Evolutionary conservation across 176 grass and related monocot genomes (phyloP).

Genomic region (Oryza meyeriana): DNA sequence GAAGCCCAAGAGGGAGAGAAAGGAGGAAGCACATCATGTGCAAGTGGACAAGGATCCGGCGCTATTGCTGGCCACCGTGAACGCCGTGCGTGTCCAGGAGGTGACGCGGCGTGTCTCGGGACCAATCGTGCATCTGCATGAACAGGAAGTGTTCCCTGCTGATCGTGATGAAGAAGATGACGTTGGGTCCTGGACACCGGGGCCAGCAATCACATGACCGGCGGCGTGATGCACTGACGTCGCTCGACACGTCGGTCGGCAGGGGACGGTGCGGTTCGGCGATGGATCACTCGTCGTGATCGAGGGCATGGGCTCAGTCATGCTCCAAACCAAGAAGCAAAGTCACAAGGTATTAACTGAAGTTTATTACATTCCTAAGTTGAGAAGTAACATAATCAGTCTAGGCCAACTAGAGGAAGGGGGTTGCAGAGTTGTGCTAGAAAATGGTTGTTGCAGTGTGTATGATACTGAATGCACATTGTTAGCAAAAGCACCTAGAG

Average conservation of each 20-base stretch:
- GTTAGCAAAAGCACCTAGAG: no score
- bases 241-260: not conserved
- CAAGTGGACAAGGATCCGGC: not conserved
- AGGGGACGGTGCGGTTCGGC: no score
- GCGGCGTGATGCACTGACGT: not conserved
- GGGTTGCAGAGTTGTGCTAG: no score
- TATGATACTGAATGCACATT: no score
- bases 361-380: no score
- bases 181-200: not conserved
- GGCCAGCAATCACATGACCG: not conserved
- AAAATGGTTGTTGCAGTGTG: no score
- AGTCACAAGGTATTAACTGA: no score
- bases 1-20: not conserved
- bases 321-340: no score
- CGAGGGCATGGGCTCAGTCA: no score
- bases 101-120: no score
- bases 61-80: not conserved
- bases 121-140: not conserved
- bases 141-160: not conserved
- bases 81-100: not conserved
- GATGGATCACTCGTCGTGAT: not conserved
- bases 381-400: no score
- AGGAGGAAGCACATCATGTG: not conserved
- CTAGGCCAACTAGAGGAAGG: no score
- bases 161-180: not conserved